A percentile compares a stretch with the other conserved stretches of the same genome.
Evolutionary conservation across 2,329 filamentous ascomycete genomes (phyloP).

Genomic region (Botryosphaeria agaves): DNA sequence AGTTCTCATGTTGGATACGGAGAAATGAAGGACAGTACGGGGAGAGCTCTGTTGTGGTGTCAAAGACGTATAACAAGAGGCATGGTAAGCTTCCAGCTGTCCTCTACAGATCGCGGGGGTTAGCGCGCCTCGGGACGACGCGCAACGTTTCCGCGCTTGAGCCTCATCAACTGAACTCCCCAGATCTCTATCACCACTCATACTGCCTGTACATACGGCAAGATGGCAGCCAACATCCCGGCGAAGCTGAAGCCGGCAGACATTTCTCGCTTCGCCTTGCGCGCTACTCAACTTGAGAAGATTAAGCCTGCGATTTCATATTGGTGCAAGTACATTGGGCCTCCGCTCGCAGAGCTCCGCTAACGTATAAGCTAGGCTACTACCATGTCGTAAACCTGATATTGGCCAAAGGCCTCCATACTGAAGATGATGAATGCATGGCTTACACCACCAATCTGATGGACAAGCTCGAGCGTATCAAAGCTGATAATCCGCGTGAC

Average conservation of each 20-base stretch:
- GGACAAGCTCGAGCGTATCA: conserved; percentile 78
- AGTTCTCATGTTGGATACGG: conserved; percentile 15
- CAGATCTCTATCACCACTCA: no score
- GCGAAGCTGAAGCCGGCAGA: conserved; percentile 61
- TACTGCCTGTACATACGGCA: conserved; percentile 6
- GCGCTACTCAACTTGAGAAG: conserved; percentile 68
- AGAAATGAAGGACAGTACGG: not conserved
- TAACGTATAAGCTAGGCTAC: conserved; percentile 39
- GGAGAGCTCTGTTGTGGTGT: conserved; percentile 2
- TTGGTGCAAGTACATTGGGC: conserved; percentile 58
- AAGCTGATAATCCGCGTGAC: conserved; percentile 55
- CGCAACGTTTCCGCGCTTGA: no score
- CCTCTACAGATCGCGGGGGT: no score
- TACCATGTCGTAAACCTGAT: conserved; percentile 92
- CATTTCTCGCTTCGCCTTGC: conserved; percentile 65
- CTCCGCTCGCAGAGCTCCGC: not conserved
- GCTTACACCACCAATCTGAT: conserved; percentile 70
- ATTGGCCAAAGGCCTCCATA: conserved; percentile 63
- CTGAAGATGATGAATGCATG: conserved; percentile 57
- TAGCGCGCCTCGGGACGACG: no score
- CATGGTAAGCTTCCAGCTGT: no score
- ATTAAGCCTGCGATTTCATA: conserved; percentile 82
- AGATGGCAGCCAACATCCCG: conserved; percentile 58
- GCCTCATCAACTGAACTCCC: no score
- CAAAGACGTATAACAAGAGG: no score